Conservation (phyloP, 2,329 filamentous ascomycete genomes). For the Phaeosphaeriaceae sp. region DNA sequence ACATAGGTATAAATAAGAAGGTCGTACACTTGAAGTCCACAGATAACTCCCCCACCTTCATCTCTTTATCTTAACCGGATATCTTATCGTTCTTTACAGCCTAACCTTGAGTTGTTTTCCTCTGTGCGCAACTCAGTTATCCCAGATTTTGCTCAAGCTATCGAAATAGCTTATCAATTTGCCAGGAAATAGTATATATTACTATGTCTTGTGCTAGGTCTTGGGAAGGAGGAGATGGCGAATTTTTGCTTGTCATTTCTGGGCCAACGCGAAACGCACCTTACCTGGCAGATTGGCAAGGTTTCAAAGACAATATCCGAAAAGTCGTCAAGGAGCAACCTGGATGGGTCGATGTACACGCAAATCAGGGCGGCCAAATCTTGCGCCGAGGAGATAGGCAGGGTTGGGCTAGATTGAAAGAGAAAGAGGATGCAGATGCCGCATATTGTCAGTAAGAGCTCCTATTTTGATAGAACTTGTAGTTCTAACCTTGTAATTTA, state of each 20-base stretch:
- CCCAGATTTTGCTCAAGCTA: not conserved
- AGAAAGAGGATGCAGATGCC: constrained; percentile 41
- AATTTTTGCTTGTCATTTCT: constrained; percentile 40
- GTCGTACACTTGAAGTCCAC: too few species aligned
- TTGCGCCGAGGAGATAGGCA: constrained; percentile 38
- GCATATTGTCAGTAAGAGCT: constrained; percentile 32
- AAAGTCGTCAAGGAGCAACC: constrained; percentile 44
- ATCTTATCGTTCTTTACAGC: too few species aligned
- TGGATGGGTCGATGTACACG: constrained; percentile 45
- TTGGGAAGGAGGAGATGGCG: constrained; percentile 28
- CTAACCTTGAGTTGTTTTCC: too few species aligned
- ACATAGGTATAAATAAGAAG: too few species aligned
- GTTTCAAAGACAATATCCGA: constrained; percentile 48
- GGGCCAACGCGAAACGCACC: constrained; percentile 33
- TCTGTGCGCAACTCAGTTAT: not conserved
- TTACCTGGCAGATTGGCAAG: constrained; percentile 42
- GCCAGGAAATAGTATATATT: not conserved
- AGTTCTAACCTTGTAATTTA: constrained; percentile 3
- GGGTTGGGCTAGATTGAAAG: constrained; percentile 45
- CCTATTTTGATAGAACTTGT: constrained; percentile 9
- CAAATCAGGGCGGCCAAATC: constrained; percentile 20
- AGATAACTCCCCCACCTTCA: too few species aligned
- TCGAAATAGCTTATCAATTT: not conserved
- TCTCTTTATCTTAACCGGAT: too few species aligned
- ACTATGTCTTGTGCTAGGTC: constrained; percentile 18